Evolutionary conservation across 176 grass and related monocot species (phyloP), one percentile per base, ranked within the genome.

Genomic region (Triticum dicoccoides): DNA sequence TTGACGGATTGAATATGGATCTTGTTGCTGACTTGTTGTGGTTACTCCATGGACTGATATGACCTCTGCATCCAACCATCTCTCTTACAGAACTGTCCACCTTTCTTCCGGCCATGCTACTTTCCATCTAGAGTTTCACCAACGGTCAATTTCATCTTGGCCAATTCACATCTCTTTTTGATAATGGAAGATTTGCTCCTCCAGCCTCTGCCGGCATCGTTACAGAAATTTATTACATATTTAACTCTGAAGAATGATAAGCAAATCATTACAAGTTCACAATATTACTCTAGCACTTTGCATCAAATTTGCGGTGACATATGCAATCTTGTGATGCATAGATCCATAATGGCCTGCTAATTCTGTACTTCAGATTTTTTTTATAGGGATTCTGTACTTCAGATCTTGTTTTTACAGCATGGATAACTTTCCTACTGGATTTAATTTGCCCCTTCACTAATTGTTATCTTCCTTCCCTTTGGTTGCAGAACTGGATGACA

Each of bases 401-500:
- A 9, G 3, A 17, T 4, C 38, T 39, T 66, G 47, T 14, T 54
- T 17, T 14, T 33, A 32, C 74, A 56, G 11, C 51, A 38, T 3
- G 20, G 32, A 38, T 37, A 12, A 14, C 44, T 59, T 13, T 1
- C 3, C 10, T 8, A 8, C 9, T 65, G n/a, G 6, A 39, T 80
- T 73, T 21, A 42, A 18, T 4, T 14, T 63, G 27, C 51, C 73
- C 4, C 25, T 32, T 81, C 7, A 76, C 51, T 9, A 51, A 20
- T 5, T 81, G 6, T 42, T 41, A 1, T 41, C 11, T 18, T 11
- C 42, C 4, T 39, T 61, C 9, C 70, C 20, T 49, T 66, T 63
- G 65, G 70, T 73, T 47, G 76, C 86, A 96, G 97, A 91, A 64
- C 89, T 98, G 11, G 97, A 98, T 88, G 90, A 85, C n/a, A 90